phyloP scores from a whole-genome alignment of 192 early-diverging fungal genomes.

The Jimgerdemannia lactiflua region DNA sequence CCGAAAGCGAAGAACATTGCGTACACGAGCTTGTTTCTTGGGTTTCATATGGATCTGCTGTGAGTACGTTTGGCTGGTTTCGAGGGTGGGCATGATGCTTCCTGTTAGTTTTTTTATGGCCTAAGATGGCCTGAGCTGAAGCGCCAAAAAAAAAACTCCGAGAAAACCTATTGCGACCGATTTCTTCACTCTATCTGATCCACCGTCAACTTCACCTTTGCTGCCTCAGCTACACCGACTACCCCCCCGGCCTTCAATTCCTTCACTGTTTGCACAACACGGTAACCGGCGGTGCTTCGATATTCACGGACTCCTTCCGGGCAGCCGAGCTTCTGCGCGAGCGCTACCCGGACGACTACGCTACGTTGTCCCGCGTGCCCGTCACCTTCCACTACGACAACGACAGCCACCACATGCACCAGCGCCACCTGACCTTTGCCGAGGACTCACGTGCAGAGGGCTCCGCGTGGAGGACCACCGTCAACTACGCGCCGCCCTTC shows the following conservation, averaged over 20 bases:
- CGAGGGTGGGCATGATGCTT: too few relatives aligned
- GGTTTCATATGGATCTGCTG: slow-evolving; percentile 88
- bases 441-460: slow-evolving; percentile 32
- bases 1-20: slow-evolving; percentile 81
- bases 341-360: slow-evolving; percentile 56
- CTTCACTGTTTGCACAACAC: slow-evolving; percentile 77
- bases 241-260: slow-evolving; percentile 78
- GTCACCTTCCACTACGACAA: slow-evolving; percentile 83
- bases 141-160: not conserved
- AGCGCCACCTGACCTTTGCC: slow-evolving; percentile 64
- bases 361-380: slow-evolving; percentile 50
- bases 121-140: not conserved
- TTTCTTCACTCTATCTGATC: slow-evolving; percentile 1
- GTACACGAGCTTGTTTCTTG: slow-evolving; percentile 75
- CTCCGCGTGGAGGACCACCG: slow-evolving; percentile 39
- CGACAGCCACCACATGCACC: slow-evolving; percentile 71
- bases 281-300: slow-evolving; percentile 68
- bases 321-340: slow-evolving; percentile 61
- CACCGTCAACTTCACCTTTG: not conserved
- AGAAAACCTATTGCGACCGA: not conserved
- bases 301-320: slow-evolving; percentile 73
- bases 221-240: slow-evolving; percentile 66
- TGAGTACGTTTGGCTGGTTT: slow-evolving; percentile 30
- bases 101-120: not conserved
- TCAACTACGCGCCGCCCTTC: slow-evolving; percentile 84